Conservation (phyloP, 345 rosid species). For the Pseudoturritis turrita region DNA sequence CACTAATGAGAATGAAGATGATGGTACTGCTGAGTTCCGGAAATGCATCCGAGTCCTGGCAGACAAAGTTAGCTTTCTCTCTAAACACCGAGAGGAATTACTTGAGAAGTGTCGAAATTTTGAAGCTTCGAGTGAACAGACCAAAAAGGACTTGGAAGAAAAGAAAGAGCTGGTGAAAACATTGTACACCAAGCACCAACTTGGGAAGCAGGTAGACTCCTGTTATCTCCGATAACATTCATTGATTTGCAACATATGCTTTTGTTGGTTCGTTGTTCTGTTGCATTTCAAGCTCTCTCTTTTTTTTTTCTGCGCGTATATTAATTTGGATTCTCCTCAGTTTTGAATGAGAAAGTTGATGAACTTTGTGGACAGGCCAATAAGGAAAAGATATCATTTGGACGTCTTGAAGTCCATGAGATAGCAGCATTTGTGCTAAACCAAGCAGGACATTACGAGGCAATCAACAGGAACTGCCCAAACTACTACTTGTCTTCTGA, state of each 20-base stretch:
- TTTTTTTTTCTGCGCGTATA: not conserved
- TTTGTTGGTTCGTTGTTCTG: not conserved
- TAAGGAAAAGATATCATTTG: conserved; percentile 87
- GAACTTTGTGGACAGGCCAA: conserved; percentile 53
- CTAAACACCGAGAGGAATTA: conserved; percentile 68
- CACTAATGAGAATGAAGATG: conserved; percentile 65
- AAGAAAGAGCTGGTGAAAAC: conserved; percentile 76
- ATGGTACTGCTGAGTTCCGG: conserved; percentile 61
- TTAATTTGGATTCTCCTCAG: not conserved
- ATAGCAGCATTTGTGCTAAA: conserved; percentile 91
- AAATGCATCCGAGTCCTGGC: conserved; percentile 71
- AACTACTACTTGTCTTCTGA: conserved; percentile 86
- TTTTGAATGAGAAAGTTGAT: not conserved
- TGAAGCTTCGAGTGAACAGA: conserved; percentile 67
- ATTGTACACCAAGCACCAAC: conserved; percentile 80
- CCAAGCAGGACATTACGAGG: conserved; percentile 76
- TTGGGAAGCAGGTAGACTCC: conserved; percentile 84
- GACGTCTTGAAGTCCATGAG: conserved; percentile 85
- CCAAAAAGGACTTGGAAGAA: conserved; percentile 73
- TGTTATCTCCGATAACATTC: not conserved
- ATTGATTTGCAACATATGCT: not conserved
- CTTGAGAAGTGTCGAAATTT: conserved; percentile 63
- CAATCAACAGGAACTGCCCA: conserved; percentile 63
- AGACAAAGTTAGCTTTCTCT: conserved; percentile 75
- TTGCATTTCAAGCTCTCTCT: not conserved